Base-by-base conservation (phyloP, 2,329 filamentous ascomycete species). In the Colletotrichum noveboracense region DNA sequence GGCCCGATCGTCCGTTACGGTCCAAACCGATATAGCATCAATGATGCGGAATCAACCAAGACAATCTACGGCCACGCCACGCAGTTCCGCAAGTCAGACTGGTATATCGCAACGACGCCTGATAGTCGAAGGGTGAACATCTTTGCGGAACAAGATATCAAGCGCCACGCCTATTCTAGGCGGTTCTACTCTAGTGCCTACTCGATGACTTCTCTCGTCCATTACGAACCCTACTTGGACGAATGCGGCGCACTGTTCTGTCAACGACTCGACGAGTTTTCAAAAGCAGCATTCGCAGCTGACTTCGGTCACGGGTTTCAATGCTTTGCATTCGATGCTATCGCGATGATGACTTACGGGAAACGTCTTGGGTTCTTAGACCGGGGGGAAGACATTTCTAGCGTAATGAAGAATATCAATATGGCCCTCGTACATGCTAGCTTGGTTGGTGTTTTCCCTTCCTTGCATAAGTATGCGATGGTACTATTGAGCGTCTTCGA, bases 321-420 rank as follows among this genome's bases (percentile, higher is more conserved):
- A 75, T 88, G 82, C 76, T 89, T 86, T 70, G 87, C 86, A 0
- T 88, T 88, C 62, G 87, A 90, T 66, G 87, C 90, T 2, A 89
- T 91, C 34, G 88, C 88, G 1, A 84, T 87, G 43, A 88, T 91
- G 26, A 89, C 87, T 0, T 83, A 81, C 62, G 84, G 80, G 13
- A 80, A 79, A 6, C 78, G 80, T 0, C 84, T 86, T 77, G 89
- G 88, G 0, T 88, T 90, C 70, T 80, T 90, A 1, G 86, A 89
- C 26, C 70, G 78, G 7, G 88, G 87, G 0, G 80, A 85, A 5
- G 89, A 90, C 66, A 84, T 88, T 1, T 83, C 84, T 7, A 84
- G 83, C 0, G 80, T 88, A 0, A 88, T 89, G 24, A 30, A 68
- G 14, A 83, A 84, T 0, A 79, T 89, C 18, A 81, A 87, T 66